These are phyloP conservation scores for Coemansia sp. DNA, from an alignment of 371 early-diverging fungal genomes.

Conservation along the genomic window DNA sequence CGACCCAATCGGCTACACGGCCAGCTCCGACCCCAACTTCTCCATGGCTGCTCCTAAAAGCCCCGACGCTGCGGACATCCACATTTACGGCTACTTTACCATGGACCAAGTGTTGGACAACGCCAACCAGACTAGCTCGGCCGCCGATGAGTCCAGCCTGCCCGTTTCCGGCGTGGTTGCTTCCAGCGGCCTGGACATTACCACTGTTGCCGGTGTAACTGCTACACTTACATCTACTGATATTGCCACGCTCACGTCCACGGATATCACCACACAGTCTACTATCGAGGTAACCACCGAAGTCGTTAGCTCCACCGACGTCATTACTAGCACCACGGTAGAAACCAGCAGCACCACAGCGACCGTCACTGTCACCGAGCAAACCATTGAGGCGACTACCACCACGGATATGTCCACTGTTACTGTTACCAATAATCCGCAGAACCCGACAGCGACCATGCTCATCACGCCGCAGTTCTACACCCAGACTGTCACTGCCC, in stretches of 20 bases:
- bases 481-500: slow-evolving; percentile 14
- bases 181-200: not conserved
- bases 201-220: not conserved
- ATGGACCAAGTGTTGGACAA: not conserved
- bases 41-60: not conserved
- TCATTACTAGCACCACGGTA: not conserved
- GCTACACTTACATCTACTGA: not conserved
- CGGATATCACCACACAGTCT: slow-evolving; percentile 1
- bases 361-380: not conserved
- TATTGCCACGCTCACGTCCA: not conserved
- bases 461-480: slow-evolving; percentile 7
- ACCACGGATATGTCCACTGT: slow-evolving; percentile 14
- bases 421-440: not conserved
- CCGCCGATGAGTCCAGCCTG: not conserved
- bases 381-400: not conserved
- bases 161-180: not conserved
- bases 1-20: slow-evolving; percentile 8
- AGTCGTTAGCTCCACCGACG: not conserved
- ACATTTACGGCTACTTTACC: slow-evolving; percentile 2
- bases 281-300: not conserved
- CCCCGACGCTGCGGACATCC: not conserved
- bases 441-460: slow-evolving; percentile 2
- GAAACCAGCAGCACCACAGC: slow-evolving; percentile 10
- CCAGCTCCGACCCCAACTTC: slow-evolving; percentile 1
- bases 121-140: not conserved